Percentiles rank a stretch among this genome's conserved stretches.
phyloP scores from a whole-genome alignment of 2,329 filamentous ascomycete genomes.

The Ophiostoma quercus region DNA sequence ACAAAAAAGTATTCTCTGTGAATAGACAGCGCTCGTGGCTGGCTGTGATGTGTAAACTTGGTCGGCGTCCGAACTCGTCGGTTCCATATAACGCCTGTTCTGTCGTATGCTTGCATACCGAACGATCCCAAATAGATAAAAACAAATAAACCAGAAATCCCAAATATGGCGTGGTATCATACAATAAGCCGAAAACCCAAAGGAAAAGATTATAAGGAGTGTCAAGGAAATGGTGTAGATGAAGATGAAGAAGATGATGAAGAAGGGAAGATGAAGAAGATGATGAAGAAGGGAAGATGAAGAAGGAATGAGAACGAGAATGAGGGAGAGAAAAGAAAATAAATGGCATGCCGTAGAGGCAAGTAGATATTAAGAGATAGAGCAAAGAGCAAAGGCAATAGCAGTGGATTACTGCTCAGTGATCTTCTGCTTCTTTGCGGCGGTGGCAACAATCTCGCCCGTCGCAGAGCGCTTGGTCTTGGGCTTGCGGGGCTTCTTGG shows the following conservation, averaged over 20 bases:
- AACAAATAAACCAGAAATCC: constrained; percentile 10
- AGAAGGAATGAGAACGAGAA: background rate
- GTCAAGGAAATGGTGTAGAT: background rate
- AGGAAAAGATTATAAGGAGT: background rate
- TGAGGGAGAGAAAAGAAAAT: background rate
- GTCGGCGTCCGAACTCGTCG: constrained; percentile 3
- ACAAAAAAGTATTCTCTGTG: background rate
- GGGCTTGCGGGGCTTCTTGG: constrained; percentile 24
- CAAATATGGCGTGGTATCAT: constrained; percentile 10
- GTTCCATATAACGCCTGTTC: constrained; percentile 5
- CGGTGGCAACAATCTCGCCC: background rate
- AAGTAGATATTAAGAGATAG: background rate
- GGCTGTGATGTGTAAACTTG: background rate
- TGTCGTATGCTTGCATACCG: background rate
- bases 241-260: background rate
- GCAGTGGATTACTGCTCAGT: background rate
- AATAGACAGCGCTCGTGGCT: constrained; percentile 1
- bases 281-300: background rate
- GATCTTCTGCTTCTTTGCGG: constrained; percentile 6
- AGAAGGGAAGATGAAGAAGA: background rate
- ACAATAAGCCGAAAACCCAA: background rate
- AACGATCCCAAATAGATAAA: background rate
- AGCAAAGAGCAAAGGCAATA: background rate
- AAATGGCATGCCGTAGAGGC: background rate
- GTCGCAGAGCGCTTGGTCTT: constrained; percentile 7